Evolutionary conservation across 1,284 basidiomycete genomes (phyloP).

Genomic region (Tilletiopsis washingtonensis): DNA sequence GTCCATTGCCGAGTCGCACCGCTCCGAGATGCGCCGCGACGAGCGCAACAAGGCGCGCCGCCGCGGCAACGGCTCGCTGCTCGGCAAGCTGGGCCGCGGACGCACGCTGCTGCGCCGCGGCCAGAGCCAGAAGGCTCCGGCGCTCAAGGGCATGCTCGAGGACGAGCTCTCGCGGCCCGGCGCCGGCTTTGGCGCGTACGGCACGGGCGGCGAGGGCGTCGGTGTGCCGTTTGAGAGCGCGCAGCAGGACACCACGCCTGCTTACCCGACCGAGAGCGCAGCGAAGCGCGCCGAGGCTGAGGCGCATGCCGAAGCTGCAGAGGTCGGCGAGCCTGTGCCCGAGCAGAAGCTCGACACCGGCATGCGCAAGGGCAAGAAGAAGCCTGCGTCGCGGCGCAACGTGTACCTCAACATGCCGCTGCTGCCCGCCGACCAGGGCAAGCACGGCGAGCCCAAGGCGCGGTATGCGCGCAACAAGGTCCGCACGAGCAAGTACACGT

Average conservation of each 20-base stretch:
- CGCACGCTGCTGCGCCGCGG: slow-evolving; percentile 17
- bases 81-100: slow-evolving; percentile 30
- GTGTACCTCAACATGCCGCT: slow-evolving; percentile 49
- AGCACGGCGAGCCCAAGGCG: slow-evolving; percentile 66
- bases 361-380: slow-evolving; percentile 10
- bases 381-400: slow-evolving; percentile 33
- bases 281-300: slow-evolving; percentile 3
- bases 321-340: background rate
- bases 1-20: slow-evolving; percentile 39
- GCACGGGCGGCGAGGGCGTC: slow-evolving; percentile 14
- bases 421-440: slow-evolving; percentile 60
- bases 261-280: slow-evolving; percentile 14
- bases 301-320: slow-evolving; percentile 7
- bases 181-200: slow-evolving; percentile 13
- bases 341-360: background rate
- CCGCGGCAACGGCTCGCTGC: slow-evolving; percentile 8
- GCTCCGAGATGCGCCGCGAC: slow-evolving; percentile 34
- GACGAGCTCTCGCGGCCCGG: background rate
- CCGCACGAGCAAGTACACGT: slow-evolving; percentile 83
- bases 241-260: slow-evolving; percentile 22
- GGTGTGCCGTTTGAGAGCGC: slow-evolving; percentile 32
- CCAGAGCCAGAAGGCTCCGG: background rate
- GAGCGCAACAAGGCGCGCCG: slow-evolving; percentile 20
- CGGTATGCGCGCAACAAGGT: slow-evolving; percentile 89
- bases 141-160: slow-evolving; percentile 1